Evolutionary conservation across 176 grass and related monocot genomes (phyloP), one percentile per base, ranked within the genome.

Genomic region (Aechmea fasciata): DNA sequence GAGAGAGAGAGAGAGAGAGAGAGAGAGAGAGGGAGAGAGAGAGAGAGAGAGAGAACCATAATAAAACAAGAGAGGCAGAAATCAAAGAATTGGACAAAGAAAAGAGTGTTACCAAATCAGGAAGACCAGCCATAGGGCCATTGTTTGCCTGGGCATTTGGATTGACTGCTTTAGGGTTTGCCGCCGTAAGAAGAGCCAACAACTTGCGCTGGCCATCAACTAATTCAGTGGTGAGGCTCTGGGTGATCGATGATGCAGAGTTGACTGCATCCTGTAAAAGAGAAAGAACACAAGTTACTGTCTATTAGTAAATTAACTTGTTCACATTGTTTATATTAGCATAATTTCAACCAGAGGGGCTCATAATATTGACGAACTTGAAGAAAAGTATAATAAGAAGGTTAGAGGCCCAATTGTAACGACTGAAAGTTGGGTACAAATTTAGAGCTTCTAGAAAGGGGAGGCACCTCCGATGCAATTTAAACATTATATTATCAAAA

Each of bases 201-300:
- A 97, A 74, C 41, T 92, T 97, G 20, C 74, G 85, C 71, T 92
- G 89, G 19, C 86, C 84, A 64, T 97, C 94, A 64, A 97, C 73
- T 66, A 97, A 83, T 77, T 97, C 94, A 13, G 84, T 81, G 6
- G 84, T 87, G 73, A 90, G 41, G 71, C 68, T 84, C 71, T 90
- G 86, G 19, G 75, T 87, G 19, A 97, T 82, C 52, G 84, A 90
- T 71, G 84, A 97, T 7, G 86, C 86, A 65, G 89, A 92, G 69
- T 29, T 72, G 65, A 97, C 83, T 69, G 94, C 79, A 73, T 97
- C 94, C 94, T 97, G 81, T 49, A 22, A 68, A 22, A 14, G 55
- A 15, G 18, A 81, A 75, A 57, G 49, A 7, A 63, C 82, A 83
- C 64, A 78, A 57, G 47, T 69, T 51, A 48, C n/a, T 57, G 47